A percentile compares a stretch with the other conserved stretches of the same genome.
These are phyloP conservation scores for Argentina anserina DNA, from an alignment of 306 rosid genomes.

Conservation along the genomic window DNA sequence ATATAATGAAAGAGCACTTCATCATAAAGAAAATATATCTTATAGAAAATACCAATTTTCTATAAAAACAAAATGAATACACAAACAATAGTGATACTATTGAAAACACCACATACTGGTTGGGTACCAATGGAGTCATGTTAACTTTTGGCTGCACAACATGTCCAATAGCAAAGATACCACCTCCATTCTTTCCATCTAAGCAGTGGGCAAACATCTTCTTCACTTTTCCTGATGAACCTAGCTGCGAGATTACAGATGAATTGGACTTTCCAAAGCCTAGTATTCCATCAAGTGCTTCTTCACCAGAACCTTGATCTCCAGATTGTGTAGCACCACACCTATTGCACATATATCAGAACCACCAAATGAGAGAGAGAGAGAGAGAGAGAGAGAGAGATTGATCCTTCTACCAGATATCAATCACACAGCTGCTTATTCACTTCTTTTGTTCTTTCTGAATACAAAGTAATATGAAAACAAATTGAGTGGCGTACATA, in stretches of 20 bases:
- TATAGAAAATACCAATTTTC: background rate
- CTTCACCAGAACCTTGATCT: constrained; percentile 69
- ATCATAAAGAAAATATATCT: background rate
- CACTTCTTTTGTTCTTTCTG: background rate
- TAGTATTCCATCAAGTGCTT: constrained; percentile 97
- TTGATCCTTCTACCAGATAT: background rate
- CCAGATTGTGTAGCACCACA: constrained; percentile 98
- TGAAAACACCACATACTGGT: constrained; percentile 67
- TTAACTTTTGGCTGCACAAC: constrained; percentile 96
- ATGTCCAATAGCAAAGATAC: constrained; percentile 95
- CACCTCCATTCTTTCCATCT: constrained; percentile 93
- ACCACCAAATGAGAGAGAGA: constrained; percentile 4
- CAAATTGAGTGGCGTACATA: background rate
- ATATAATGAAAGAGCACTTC: background rate
- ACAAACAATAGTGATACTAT: background rate
- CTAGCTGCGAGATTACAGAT: constrained; percentile 91
- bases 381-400: background rate
- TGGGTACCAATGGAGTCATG: constrained; percentile 76
- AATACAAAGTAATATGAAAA: background rate
- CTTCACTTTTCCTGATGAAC: constrained; percentile 79
- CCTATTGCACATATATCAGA: constrained; percentile 41
- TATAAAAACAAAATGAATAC: constrained; percentile 1
- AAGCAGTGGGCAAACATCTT: constrained; percentile 99
- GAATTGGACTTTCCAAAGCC: constrained; percentile 96
- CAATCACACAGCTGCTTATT: background rate